Evolutionary conservation across 768 basidiomycete genomes (phyloP), one percentile per base, ranked within the genome.

Genomic region (Leucocoprinus sp.): DNA sequence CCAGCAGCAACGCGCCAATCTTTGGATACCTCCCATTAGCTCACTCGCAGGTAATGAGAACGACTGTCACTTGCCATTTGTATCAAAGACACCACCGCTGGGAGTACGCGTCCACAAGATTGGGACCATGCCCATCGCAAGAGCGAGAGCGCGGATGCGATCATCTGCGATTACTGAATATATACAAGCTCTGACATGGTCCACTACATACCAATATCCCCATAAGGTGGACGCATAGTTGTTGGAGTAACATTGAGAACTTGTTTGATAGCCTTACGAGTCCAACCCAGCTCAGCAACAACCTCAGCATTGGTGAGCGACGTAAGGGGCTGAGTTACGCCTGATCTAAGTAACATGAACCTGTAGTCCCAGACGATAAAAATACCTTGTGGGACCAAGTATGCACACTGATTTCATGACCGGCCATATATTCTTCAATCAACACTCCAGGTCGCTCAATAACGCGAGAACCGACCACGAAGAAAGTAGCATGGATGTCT

Each of bases 231-330:
- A 47, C 87, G 78, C 84, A 84, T 84, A 4, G 76, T 76, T 7
- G 74, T 82, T 0, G 87, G 87, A 1, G 84, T 84, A 21, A 89
- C 81, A 52, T 85, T 85, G 47, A 85, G 65, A 17, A 85, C 75
- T 1, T 58, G 59, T 64, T 84, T 80, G 68, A 98, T 93, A 42
- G 82, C 80, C 63, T 87, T 80, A 45, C 84, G 84, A 43, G 91
- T 85, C 84, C 88, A 97, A 41, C 90, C 93, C 28, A 98, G 70
- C 64, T 97, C 93, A 17, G 92, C 93, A 12, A 97, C 90, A 42
- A 95, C 74, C 68, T 95, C 73, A 57, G 75, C 80, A 54, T 76
- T 96, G 34, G 87, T 82, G 51, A 88, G 67, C 29, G 73, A 67
- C 0, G 88, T 89, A 45, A 81, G 69, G 19, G 71, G 71, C 82